Percentiles rank a stretch among this genome's conserved stretches.
Conservation (phyloP, 179 eudicot species). For the Beta lomatogona region DNA sequence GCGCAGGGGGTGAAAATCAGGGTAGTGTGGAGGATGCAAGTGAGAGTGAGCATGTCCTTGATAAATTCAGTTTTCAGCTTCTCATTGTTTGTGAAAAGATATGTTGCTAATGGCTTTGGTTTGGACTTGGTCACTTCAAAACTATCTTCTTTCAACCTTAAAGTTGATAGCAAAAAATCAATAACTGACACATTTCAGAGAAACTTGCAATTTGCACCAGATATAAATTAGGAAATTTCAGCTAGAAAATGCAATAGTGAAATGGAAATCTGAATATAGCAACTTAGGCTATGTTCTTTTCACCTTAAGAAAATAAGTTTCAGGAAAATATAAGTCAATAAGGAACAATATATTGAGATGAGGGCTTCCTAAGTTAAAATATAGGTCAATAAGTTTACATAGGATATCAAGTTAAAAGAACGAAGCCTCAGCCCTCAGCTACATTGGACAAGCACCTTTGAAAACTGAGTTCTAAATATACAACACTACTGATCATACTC, state of each 20-base stretch:
- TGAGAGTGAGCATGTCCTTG: conserved; percentile 59
- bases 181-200: no score
- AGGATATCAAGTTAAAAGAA: no score
- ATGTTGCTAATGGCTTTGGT: conserved; percentile 90
- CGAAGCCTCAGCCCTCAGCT: neutral
- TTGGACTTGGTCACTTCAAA: conserved; percentile 60
- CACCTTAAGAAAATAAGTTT: neutral
- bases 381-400: no score
- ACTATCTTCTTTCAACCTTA: conserved; percentile 76
- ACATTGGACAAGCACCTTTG: neutral
- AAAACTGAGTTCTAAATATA: neutral
- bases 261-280: neutral
- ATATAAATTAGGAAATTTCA: neutral
- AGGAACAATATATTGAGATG: neutral
- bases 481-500: conserved; percentile 23
- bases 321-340: neutral
- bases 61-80: conserved; percentile 37
- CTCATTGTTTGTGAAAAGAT: conserved; percentile 74
- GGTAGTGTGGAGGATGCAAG: conserved; percentile 65
- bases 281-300: no score
- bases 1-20: conserved; percentile 51
- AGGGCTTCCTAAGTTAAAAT: no score
- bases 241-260: neutral
- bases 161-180: neutral
- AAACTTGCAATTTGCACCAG: no score